Base-by-base conservation (phyloP, 805 yeast species). In the Lipomyces sp. region DNA sequence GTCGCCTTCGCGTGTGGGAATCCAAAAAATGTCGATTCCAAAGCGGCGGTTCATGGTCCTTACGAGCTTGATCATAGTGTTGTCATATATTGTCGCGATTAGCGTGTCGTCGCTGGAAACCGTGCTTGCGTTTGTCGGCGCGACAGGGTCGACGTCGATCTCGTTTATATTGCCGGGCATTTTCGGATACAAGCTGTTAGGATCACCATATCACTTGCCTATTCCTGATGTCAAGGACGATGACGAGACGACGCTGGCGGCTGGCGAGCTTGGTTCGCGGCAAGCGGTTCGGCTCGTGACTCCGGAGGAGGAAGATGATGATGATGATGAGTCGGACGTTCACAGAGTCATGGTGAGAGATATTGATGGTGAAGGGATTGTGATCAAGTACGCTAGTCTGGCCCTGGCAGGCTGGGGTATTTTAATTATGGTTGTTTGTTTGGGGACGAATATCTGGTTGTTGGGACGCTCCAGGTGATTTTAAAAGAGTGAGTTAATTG, bases 61-160 rank as follows among this genome's bases (percentile, higher is more conserved):
- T 32, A 85, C 88, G 0, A 65, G 80, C 1, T 57, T 72, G 2
- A 80, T 85, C 37, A 80, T 92, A 60, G 50, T 82, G 0, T 73
- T 81, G 4, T 86, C 92, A 57, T 92, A 89, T 75, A 63, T 80
- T 0, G 80, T 89, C 8, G 95, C 97, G 0, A 78, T 88, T 45
- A 76, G 85, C 2, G 88, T 92, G 37, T 80, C 80, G 13, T 90
- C 97, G 0, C 85, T 92, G 71, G 96, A 94, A 34, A 84, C 87
- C 57, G 93, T 93, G 13, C 80, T 92, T 71, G 92, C 97, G 1
- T 81, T 92, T 70, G 97, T 92, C 3, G 98, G 98, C 1, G 90
- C 97, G 0, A 92, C 97, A 0, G 97, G 97, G 0, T 90, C 97
- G 0, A 92, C 97, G 0, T 86, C 96, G 4, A 92, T 93, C 60